Base-by-base conservation (phyloP, 1,284 basidiomycete genomes). In the Ceratobasidium sp. region DNA sequence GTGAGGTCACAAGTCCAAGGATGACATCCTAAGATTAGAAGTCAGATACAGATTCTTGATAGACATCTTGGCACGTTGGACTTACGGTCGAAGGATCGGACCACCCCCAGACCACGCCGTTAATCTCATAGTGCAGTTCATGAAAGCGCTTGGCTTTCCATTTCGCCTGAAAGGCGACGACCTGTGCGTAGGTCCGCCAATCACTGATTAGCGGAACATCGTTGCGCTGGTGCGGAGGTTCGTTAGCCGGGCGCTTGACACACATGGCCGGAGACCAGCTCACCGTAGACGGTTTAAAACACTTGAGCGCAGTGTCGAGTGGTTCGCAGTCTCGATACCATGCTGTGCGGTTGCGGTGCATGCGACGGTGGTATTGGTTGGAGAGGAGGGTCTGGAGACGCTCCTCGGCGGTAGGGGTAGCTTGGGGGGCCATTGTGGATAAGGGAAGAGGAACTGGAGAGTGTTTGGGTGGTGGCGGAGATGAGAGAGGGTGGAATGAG, bases 101-200 rank as follows among this genome's bases (percentile, higher is more conserved):
- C 73, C 73, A 75, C 42, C 17, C 62, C 73, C 73, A 75, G 57
- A 75, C 50, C 28, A 57, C 62, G 9, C 73, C 73, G 40, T 75
- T 75, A n/a, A 75, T 38, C 20, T 57, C 62, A 42, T 75, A 75
- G 62, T 75, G 50, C 17, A 52, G 50, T 15, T 65, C 26, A 20
- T 52, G 62, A 46, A 75, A 75, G 50, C 26, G 61, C 40, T 57
- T 75, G 62, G 48, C 73, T 40, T 38, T 54, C 62, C 50, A 56
- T 5, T 38, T 52, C 23, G 73, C 61, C n/a, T 75, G 46, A 3
- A 65, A 20, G n/a, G 73, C 61, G 52, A 66, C 50, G 23, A 75
- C 62, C n/a, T 48, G 44, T 6, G 62, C 48, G 40, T 57, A 66
- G 0, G 62, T 57, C 2, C 48, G 38, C 73, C 73, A 75, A 48